Evolutionary conservation across 2,329 filamentous ascomycete genomes (phyloP), one percentile per base, ranked within the genome.

Genomic region (Hypoxylon sp.): DNA sequence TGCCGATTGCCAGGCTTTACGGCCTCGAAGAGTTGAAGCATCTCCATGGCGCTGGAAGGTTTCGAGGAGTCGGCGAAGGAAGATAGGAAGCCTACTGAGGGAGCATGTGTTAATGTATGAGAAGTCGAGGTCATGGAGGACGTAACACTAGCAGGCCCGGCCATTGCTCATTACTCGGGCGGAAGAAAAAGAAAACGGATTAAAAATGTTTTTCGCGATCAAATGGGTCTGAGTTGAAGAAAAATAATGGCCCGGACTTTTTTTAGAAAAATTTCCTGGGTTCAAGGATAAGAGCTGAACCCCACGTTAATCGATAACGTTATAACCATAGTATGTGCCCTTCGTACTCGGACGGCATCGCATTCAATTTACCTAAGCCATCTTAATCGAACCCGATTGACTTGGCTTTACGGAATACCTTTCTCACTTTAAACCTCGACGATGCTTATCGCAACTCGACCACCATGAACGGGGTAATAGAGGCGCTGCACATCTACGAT

Each of bases 401-500:
- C n/a, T 41, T 39, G 11, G 17, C n/a, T 17, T n/a, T n/a, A n/a
- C n/a, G n/a, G n/a, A n/a, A 30, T n/a, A 17, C 11, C 37, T 41
- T 13, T 26, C 24, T 26, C 7, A 41, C 37, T 8, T 7, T 41
- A n/a, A 51, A 37, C 55, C 51, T 51, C 32, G 57, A 74, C 55
- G 46, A 75, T 75, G 73, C 67, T 65, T 64, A 67, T 69, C 62
- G 62, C 68, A 65, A 69, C 65, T 68, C 73, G 65, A 65, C 75
- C 77, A 89, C 79, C 77, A 94, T 94, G 91, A 92, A 87, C 81
- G 89, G 92, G 81, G 88, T 91, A 76, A 91, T 99, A 75, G 94
- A 98, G 84, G 95, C 94, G 76, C 85, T 99, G 74, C 94, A 98
- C 83, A 93, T 99, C 77, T 97, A 91, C 79, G 94, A 98, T 86